A percentile compares a stretch with the other conserved stretches of the same genome.
Conservation (phyloP, 306 rosid genomes). For the Erythrophleum fordii region DNA sequence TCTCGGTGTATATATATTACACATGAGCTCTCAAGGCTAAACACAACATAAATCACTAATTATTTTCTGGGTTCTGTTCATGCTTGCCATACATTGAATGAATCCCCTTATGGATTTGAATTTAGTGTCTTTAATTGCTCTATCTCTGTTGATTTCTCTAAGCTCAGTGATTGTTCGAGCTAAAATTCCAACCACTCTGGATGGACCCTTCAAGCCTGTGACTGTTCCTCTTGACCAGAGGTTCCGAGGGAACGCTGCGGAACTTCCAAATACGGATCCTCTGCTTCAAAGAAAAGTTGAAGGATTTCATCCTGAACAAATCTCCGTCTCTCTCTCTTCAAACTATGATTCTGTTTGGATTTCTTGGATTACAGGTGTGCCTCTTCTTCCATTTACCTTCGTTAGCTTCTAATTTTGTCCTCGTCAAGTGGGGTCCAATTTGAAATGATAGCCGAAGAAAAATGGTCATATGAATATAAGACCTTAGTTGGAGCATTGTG, state of each 20-base stretch:
- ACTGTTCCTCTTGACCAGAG: constrained; percentile 70
- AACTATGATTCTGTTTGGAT: constrained; percentile 70
- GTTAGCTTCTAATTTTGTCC: neutral
- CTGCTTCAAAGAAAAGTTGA: constrained; percentile 59
- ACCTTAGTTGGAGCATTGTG: neutral
- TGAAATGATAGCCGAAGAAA: neutral
- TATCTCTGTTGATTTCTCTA: constrained; percentile 39
- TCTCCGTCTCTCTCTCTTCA: constrained; percentile 80
- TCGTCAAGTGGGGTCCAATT: neutral
- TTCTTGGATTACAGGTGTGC: constrained; percentile 88
- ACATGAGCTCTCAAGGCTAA: neutral
- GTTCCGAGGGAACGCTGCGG: constrained; percentile 76
- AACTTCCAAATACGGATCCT: constrained; percentile 75
- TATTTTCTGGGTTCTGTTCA: neutral
- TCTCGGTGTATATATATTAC: neutral
- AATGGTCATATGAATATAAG: neutral
- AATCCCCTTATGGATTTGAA: constrained; percentile 47
- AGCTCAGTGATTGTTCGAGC: constrained; percentile 41
- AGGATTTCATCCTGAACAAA: constrained; percentile 74
- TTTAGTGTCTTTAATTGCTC: neutral
- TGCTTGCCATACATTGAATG: neutral
- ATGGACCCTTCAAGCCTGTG: constrained; percentile 89
- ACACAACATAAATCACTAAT: neutral
- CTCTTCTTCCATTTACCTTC: neutral
- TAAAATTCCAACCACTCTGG: constrained; percentile 61